Evolutionary conservation across 495 filamentous ascomycete species (phyloP).

Genomic region (Xylaria grammica): DNA sequence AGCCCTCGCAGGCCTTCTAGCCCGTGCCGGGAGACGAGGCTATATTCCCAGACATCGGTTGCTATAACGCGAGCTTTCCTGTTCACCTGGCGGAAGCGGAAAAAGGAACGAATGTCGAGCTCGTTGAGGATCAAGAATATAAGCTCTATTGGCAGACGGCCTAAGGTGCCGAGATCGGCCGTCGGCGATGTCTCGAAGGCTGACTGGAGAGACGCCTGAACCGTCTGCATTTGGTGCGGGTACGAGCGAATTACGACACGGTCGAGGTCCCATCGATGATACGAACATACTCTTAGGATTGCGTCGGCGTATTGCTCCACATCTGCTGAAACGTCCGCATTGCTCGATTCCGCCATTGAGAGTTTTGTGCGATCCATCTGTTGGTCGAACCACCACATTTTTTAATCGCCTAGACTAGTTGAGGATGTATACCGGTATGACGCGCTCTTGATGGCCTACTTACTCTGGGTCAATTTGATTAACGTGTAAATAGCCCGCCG

Average conservation of each 20-base stretch:
- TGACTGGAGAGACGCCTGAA: constrained; percentile 20
- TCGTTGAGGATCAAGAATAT: constrained; percentile 13
- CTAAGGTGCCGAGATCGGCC: constrained; percentile 17
- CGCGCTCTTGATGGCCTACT: too few relatives aligned
- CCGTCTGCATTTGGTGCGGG: constrained; percentile 17
- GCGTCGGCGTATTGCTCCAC: constrained; percentile 11
- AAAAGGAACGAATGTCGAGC: constrained; percentile 17
- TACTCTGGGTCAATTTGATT: too few relatives aligned
- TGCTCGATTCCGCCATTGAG: constrained; percentile 12
- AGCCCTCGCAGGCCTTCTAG: constrained; percentile 20
- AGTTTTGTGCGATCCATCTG: constrained; percentile 6
- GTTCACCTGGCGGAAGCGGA: constrained; percentile 18
- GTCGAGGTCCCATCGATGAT: constrained; percentile 21
- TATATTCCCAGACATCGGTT: constrained; percentile 12
- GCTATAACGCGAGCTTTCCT: constrained; percentile 9
- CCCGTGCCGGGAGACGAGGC: constrained; percentile 10
- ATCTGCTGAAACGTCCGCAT: constrained; percentile 2
- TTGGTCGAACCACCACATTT: too few relatives aligned
- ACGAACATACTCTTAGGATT: constrained; percentile 18
- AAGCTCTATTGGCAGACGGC: constrained; percentile 18
- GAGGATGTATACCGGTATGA: too few relatives aligned
- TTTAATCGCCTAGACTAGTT: too few relatives aligned
- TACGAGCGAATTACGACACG: constrained; percentile 15
- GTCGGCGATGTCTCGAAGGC: constrained; percentile 21
- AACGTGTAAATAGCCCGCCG: too few relatives aligned